phyloP scores from a whole-genome alignment of 495 filamentous ascomycete species.

The Monascus purpureus region DNA sequence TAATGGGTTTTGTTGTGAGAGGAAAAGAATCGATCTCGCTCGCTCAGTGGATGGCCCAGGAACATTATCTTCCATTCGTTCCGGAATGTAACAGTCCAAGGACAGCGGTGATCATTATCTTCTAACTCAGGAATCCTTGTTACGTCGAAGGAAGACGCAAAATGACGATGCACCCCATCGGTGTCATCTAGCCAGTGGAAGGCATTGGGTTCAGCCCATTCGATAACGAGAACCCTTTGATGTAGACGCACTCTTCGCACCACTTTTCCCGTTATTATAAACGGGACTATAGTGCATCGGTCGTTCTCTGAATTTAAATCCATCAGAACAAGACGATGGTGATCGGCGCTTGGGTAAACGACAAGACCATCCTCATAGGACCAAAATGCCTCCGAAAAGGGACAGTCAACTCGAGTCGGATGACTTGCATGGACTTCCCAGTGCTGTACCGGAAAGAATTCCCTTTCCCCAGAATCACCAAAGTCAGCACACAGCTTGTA shows the following conservation, averaged over 20 bases:
- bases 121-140: slow-evolving; percentile 21
- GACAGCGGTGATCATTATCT: too few relatives aligned
- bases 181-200: slow-evolving; percentile 46
- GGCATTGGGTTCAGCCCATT: slow-evolving; percentile 48
- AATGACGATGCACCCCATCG: slow-evolving; percentile 47
- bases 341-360: slow-evolving; percentile 35
- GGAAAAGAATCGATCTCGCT: slow-evolving; percentile 50
- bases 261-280: slow-evolving; percentile 37
- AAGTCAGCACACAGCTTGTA: slow-evolving; percentile 23
- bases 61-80: slow-evolving; percentile 59
- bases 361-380: slow-evolving; percentile 45
- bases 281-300: slow-evolving; percentile 34
- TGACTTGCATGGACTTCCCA: slow-evolving; percentile 43
- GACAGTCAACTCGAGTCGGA: slow-evolving; percentile 23
- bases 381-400: slow-evolving; percentile 46
- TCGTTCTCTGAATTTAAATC: slow-evolving; percentile 41
- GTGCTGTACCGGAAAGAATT: slow-evolving; percentile 36
- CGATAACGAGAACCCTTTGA: slow-evolving; percentile 41
- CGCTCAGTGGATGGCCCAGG: slow-evolving; percentile 44
- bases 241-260: slow-evolving; percentile 45
- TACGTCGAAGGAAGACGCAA: slow-evolving; percentile 49
- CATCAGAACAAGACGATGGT: slow-evolving; percentile 33
- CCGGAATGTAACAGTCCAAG: too few relatives aligned
- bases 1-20: slow-evolving; percentile 49
- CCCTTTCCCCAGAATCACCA: slow-evolving; percentile 17